phyloP scores from a whole-genome alignment of 2,329 filamentous ascomycete genomes.

The Sporothrix pallida region DNA sequence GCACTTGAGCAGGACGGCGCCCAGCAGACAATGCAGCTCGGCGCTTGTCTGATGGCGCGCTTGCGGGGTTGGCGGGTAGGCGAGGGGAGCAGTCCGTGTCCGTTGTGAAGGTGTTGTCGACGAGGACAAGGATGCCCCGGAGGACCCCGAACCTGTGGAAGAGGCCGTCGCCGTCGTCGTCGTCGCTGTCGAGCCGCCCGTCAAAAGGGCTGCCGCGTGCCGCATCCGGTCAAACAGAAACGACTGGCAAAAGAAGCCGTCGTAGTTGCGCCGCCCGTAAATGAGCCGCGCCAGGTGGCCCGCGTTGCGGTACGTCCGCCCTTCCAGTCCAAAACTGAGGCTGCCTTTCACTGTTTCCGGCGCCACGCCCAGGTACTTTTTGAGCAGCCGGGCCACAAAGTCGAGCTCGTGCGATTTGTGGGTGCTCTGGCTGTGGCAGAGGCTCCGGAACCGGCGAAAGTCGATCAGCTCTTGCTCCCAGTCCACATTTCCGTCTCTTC shows the following conservation, averaged over 20 bases:
- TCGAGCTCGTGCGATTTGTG: conserved; percentile 54
- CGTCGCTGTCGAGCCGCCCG: neutral
- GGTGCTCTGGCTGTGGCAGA: conserved; percentile 48
- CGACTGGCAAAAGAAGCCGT: conserved; percentile 68
- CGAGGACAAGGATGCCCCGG: no score
- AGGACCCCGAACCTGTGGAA: no score
- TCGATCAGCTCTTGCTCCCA: conserved; percentile 49
- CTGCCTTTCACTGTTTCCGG: conserved; percentile 46
- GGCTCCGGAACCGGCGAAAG: conserved; percentile 51
- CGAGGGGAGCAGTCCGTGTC: neutral
- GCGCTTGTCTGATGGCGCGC: conserved; percentile 66
- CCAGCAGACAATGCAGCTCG: conserved; percentile 72
- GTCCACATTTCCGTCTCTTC: no score
- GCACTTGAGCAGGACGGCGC: conserved; percentile 59
- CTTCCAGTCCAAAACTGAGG: conserved; percentile 38
- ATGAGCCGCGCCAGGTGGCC: conserved; percentile 54
- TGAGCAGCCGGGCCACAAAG: conserved; percentile 56
- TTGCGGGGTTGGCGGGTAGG: conserved; percentile 44
- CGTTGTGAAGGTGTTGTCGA: no score
- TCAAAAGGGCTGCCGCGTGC: neutral
- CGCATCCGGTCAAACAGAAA: conserved; percentile 61
- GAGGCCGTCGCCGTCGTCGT: no score
- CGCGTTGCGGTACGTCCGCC: conserved; percentile 54
- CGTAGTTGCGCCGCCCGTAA: conserved; percentile 55
- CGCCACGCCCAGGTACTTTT: conserved; percentile 53